phyloP scores from a whole-genome alignment of 257 asterid genomes.

The Nicotiana otophora region DNA sequence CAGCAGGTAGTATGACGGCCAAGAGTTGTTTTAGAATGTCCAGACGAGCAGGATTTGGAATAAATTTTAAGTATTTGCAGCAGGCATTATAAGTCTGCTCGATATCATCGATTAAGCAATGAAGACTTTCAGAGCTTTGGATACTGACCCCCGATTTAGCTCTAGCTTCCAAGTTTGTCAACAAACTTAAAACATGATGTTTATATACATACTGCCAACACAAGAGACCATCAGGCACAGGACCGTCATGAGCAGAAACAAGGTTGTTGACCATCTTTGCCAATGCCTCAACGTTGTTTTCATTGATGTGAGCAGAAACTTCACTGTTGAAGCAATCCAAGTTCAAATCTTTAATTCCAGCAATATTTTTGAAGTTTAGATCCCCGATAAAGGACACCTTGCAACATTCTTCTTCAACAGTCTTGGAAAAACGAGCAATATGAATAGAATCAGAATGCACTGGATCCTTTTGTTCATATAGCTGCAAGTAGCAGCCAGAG shows the following conservation, averaged over 20 bases:
- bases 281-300: constrained; percentile 62
- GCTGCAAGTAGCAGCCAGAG: constrained; percentile 65
- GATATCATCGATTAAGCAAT: constrained; percentile 48
- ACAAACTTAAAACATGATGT: constrained; percentile 47
- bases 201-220: constrained; percentile 60
- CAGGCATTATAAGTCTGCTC: constrained; percentile 50
- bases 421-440: constrained; percentile 49
- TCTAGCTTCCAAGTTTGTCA: constrained; percentile 53
- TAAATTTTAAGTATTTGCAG: constrained; percentile 42
- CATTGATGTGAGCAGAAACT: constrained; percentile 65
- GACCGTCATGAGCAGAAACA: constrained; percentile 40
- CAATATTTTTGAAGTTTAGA: constrained; percentile 77
- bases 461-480: constrained; percentile 36
- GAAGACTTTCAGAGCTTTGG: constrained; percentile 48
- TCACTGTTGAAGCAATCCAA: constrained; percentile 58
- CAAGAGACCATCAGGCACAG: constrained; percentile 47
- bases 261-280: constrained; percentile 82
- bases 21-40: constrained; percentile 56
- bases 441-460: constrained; percentile 22
- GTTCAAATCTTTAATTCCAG: constrained; percentile 66
- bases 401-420: constrained; percentile 66
- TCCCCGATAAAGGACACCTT: constrained; percentile 57
- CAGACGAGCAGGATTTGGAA: constrained; percentile 43
- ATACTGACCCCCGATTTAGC: constrained; percentile 37
- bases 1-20: constrained; percentile 40